Conservation (phyloP, 306 rosid genomes). For the Senna tora region DNA sequence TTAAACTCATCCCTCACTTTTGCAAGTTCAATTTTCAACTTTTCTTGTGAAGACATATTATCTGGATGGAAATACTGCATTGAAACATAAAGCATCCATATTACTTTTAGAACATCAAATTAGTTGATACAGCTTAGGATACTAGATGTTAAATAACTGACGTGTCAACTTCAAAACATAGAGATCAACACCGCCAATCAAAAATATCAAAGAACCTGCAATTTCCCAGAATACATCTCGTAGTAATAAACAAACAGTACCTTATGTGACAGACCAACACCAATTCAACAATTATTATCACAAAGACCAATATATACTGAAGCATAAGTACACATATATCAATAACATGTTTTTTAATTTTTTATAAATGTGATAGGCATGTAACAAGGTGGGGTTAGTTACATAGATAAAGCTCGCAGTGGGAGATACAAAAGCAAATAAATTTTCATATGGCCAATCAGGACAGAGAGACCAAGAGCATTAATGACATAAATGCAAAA, state of each 20-base stretch:
- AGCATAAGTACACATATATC: background rate
- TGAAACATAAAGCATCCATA: slow-evolving; percentile 36
- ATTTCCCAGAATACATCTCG: background rate
- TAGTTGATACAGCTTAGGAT: slow-evolving; percentile 10
- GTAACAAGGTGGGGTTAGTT: too few relatives aligned
- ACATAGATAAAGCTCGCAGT: too few relatives aligned
- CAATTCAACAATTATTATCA: slow-evolving; percentile 5
- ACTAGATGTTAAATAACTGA: background rate
- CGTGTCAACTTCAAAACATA: background rate
- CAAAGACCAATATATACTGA: background rate
- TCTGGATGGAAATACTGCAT: slow-evolving; percentile 90
- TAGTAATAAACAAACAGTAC: background rate
- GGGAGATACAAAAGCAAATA: too few relatives aligned
- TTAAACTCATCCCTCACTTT: slow-evolving; percentile 87
- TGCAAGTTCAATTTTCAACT: slow-evolving; percentile 77
- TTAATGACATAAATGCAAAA: background rate
- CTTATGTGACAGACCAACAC: background rate
- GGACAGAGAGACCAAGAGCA: slow-evolving; percentile 4
- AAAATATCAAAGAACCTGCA: slow-evolving; percentile 12
- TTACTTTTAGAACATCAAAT: slow-evolving; percentile 31
- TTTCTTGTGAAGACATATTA: slow-evolving; percentile 86
- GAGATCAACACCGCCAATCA: slow-evolving; percentile 1
- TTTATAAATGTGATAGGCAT: background rate
- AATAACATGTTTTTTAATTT: background rate
- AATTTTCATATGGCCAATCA: slow-evolving; percentile 22